Evolutionary conservation across 2,329 filamentous ascomycete genomes (phyloP), one percentile per base, ranked within the genome.

Genomic region (Xylaria sp.): DNA sequence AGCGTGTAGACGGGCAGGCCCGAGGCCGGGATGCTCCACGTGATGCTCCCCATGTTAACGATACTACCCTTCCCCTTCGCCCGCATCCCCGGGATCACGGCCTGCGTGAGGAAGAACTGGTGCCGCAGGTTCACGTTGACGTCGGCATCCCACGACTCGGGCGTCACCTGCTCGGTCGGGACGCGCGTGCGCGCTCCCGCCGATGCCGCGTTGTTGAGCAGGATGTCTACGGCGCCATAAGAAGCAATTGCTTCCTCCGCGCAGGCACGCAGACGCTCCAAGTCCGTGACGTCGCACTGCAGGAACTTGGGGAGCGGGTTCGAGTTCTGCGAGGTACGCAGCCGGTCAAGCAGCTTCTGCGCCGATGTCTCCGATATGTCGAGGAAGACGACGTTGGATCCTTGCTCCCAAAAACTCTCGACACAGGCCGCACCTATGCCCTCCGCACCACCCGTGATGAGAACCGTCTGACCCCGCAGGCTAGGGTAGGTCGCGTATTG

Each of bases 341-440:
- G 67, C 7, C 69, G 70, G 1, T 72, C 73, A 10, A 79, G 71
- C 1, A 81, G 73, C 6, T 74, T 70, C 27, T 70, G 36, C 1
- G 80, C 79, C 0, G 77, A 75, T 1, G 67, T n/a, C 36, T 76
- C 69, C 1, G 74, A 73, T 36, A 80, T 78, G 64, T 85, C 83
- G 5, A 84, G 71, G 69, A 85, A 81, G 36, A 83, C 70, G 53
- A 84, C 82, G 15, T 75, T 68, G n/a, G 78, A 77, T n/a, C 82
- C 81, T 56, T 84, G 82, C 1, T 76, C 72, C 60, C 79, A 79
- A 70, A 84, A 84, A 39, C 79, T 73, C 70, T 83, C 79, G 22
- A 84, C 82, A 9, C 79, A 77, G 1, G 79, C 73, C 1, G 81
- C 79, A 39, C 83, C 83, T 61, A 85, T 84, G 13, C 83, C 83